Evolutionary conservation across 2,329 filamentous ascomycete genomes (phyloP), one percentile per base, ranked within the genome.

Genomic region (Thermoascus crustaceus): DNA sequence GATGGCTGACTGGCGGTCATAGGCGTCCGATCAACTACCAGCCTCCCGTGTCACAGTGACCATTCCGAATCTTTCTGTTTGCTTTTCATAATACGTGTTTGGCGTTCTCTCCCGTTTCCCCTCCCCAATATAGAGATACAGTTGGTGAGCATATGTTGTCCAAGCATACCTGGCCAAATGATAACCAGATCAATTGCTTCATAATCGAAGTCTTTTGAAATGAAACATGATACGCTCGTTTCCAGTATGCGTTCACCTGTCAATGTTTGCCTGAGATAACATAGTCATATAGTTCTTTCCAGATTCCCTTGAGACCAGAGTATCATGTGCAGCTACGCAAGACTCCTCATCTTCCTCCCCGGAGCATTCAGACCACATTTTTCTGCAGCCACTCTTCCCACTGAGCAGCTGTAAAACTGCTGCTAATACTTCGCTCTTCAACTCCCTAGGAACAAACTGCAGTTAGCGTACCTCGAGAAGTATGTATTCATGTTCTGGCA

Each of bases 21-120:
- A 91, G 85, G 68, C 80, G 85, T 49, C 83, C 84, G 36, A 80
- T 91, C 54, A 87, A 89, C 66, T 91, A 85, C 63, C 82, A 88
- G 59, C 76, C 83, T 42, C 82, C 82, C 25, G 45, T 55, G 31
- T 53, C 58, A 30, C 60, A 60, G 54, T 58, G 52, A 26, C 25
- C 18, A 18, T 11, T 16, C 11, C 18, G 8, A 26, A 30, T 33
- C 35, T 18, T 32, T 29, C 26, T 26, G 17, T 18, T 23, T 30
- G 26, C 10, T 18, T 9, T 17, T 29, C 18, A 29, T 17, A 29
- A 21, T 7, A 34, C 32, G 19, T 31, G 19, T 34, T 34, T 42
- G 45, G 43, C 45, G 47, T 46, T 29, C 39, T 30, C 34, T 38
- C 20, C 17, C 25, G 18, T 23, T 38, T n/a, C n/a, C n/a, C n/a